Base-by-base conservation (phyloP, 2,329 filamentous ascomycete genomes). In the Chrysoporthe deuterocubensis region DNA sequence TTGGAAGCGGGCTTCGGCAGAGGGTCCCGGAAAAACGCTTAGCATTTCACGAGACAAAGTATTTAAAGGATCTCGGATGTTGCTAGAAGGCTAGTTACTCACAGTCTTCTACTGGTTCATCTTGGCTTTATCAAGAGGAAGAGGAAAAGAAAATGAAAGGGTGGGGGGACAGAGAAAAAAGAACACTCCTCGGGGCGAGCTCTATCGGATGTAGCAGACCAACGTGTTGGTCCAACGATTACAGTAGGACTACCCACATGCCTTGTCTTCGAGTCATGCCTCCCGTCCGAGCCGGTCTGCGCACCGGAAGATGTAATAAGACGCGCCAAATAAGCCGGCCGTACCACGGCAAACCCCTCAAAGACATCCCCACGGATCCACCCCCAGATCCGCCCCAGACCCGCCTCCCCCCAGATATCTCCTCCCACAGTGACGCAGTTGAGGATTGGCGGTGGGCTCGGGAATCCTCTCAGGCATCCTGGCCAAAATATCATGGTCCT, bases 321-420 rank as follows among this genome's bases (percentile, higher is more conserved):
- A 40, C 6, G 32, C 34, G 32, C 54, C 32, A 21, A 40, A 34
- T 54, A n/a, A 40, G 34, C 32, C 54, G 54, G 54, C 54, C 34
- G 34, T 57, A 40, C 34, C 54, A 57, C 32, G 54, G 32, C 8
- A 57, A 57, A 57, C 34, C 54, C 54, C 54, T 34, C 34, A 40
- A 37, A 40, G 32, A 40, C 2, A 37, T 57, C 34, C 54, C 54
- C 54, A 40, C 32, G 18, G 34, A 26, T 18, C 18, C 54, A 57
- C 32, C 54, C 54, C 54, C 16, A 40, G 54, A 40, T 40, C 54
- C 18, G 14, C 34, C 34, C 54, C 2, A 34, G 54, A 18, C 37
- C 54, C 54, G 37, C 16, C 54, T 11, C 48, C 48, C 48, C 48
- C 21, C 48, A 48, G 44, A 48, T 48, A 21, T 48, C n/a, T 48